phyloP scores from a whole-genome alignment of 2,329 filamentous ascomycete species.

The Seiridium cupressi region DNA sequence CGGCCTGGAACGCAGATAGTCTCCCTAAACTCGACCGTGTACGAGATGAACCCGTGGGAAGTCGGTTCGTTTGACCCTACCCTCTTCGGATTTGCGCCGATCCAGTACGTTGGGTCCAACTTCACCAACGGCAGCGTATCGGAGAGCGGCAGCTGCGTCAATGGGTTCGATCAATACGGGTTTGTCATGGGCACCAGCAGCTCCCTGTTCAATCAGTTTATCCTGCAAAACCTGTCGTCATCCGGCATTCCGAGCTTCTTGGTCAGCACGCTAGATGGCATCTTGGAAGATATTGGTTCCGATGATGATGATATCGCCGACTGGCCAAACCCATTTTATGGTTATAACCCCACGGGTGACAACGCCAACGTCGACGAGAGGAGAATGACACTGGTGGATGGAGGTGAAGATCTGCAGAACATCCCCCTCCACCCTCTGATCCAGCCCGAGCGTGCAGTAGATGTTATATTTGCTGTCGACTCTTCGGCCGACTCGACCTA shows the following conservation, averaged over 20 bases:
- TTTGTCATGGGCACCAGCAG: conserved; percentile 86
- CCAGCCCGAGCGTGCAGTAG: conserved; percentile 68
- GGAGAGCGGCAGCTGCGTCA: conserved; percentile 59
- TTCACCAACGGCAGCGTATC: conserved; percentile 63
- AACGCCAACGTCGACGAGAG: conserved; percentile 54
- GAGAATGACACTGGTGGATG: conserved; percentile 72
- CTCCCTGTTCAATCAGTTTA: conserved; percentile 77
- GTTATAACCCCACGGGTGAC: conserved; percentile 53
- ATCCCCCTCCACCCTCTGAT: conserved; percentile 77
- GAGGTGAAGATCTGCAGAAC: conserved; percentile 76
- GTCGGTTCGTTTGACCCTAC: conserved; percentile 76
- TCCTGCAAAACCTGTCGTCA: conserved; percentile 60
- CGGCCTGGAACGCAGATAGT: conserved; percentile 60
- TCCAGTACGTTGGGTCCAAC: conserved; percentile 70
- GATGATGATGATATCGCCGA: conserved; percentile 71
- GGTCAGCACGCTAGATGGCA: conserved; percentile 43
- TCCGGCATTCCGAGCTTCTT: conserved; percentile 46
- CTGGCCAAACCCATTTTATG: conserved; percentile 77
- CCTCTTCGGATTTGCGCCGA: conserved; percentile 67
- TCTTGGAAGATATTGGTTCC: conserved; percentile 56
- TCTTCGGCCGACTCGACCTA: conserved; percentile 69
- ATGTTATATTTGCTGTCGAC: conserved; percentile 81
- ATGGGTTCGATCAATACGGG: conserved; percentile 79
- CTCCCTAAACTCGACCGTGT: conserved; percentile 70
- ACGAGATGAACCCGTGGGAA: conserved; percentile 78